These are phyloP conservation scores for Ceratobasidium papillatum DNA, from an alignment of 1,284 basidiomycete species.

Conservation along the genomic window DNA sequence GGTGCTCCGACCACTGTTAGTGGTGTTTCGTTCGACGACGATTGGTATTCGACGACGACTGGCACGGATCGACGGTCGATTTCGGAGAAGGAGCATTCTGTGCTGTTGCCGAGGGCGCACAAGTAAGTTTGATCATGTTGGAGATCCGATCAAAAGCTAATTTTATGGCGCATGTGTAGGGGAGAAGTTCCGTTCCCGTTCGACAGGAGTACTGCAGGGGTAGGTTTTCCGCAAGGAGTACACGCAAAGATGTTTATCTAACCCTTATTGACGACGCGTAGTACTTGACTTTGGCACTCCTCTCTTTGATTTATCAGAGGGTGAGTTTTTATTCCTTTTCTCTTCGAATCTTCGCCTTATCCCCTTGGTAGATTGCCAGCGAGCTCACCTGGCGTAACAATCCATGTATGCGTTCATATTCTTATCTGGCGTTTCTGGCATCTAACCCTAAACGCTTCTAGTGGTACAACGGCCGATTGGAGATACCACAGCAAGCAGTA, in stretches of 20 bases:
- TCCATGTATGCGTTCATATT: background rate
- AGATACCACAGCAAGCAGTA: background rate
- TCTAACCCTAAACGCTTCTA: background rate
- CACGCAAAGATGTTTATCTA: too few relatives aligned
- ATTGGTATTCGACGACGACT: background rate
- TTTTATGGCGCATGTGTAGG: background rate
- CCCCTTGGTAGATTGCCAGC: background rate
- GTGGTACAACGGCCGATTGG: background rate
- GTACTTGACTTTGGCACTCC: background rate
- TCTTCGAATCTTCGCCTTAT: background rate
- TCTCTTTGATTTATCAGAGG: background rate
- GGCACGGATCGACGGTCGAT: background rate
- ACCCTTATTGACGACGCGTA: background rate
- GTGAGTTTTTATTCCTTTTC: background rate
- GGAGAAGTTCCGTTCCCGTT: slow-evolving; percentile 11
- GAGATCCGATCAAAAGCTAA: background rate
- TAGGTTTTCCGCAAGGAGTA: background rate
- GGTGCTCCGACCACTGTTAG: background rate
- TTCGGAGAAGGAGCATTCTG: background rate
- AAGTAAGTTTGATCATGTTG: background rate
- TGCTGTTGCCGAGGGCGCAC: background rate
- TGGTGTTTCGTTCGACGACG: background rate
- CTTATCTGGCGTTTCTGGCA: background rate
- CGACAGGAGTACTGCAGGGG: background rate
- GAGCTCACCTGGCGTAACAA: slow-evolving; percentile 1